Evolutionary conservation across 2,329 filamentous ascomycete genomes (phyloP).

Genomic region (Botrytis sinoallii): DNA sequence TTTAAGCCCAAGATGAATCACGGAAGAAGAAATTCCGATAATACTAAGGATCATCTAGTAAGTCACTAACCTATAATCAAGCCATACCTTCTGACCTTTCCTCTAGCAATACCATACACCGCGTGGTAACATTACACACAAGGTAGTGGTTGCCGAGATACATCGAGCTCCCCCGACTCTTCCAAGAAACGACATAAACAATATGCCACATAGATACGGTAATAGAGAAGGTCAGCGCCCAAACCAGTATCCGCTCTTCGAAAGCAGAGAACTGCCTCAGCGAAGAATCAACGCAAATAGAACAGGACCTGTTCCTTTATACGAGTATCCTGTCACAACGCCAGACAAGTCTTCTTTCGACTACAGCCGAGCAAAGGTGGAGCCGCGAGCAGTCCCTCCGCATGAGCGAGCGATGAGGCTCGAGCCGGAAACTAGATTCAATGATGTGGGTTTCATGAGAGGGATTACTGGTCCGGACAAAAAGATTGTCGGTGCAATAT

Average conservation of each 20-base stretch:
- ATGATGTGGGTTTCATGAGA: not conserved
- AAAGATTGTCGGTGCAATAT: not conserved
- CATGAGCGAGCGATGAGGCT: not conserved
- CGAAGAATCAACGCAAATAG: not conserved
- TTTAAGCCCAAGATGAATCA: not conserved
- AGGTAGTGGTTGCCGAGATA: not conserved
- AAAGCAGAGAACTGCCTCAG: not conserved
- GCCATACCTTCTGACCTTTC: not conserved
- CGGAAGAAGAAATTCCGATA: constrained; percentile 4
- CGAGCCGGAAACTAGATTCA: not conserved
- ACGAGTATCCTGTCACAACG: not conserved
- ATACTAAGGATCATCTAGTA: not conserved
- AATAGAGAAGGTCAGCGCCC: not conserved
- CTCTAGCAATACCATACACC: not conserved
- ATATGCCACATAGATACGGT: not conserved
- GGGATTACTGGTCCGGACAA: not conserved
- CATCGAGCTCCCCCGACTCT: not conserved
- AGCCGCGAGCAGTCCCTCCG: not conserved
- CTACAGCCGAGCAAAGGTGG: not conserved
- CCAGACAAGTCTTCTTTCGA: not conserved
- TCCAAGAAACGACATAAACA: not conserved
- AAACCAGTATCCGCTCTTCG: not conserved
- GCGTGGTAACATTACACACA: not conserved
- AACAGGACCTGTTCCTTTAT: not conserved
- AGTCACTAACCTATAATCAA: not conserved